Conservation (phyloP, 2,329 filamentous ascomycete genomes). For the Fusarium sp. region DNA sequence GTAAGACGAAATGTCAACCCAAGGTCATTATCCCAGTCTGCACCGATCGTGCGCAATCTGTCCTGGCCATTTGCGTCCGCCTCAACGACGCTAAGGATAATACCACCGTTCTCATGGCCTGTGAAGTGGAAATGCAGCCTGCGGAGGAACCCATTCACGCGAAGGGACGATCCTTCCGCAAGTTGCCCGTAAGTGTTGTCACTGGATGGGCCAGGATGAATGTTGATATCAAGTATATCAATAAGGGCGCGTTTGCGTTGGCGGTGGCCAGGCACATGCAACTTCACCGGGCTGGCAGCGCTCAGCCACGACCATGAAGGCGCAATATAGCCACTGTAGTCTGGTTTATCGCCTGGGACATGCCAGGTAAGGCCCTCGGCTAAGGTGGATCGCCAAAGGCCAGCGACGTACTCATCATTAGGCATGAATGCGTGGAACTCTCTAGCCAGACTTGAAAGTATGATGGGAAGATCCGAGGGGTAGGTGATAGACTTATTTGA, state of each 20-base stretch:
- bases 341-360: neutral
- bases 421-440: neutral
- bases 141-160: neutral
- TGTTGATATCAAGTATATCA: neutral
- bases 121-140: neutral
- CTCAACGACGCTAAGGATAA: neutral
- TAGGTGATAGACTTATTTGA: neutral
- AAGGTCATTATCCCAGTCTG: neutral
- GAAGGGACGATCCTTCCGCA: neutral
- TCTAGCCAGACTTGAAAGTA: neutral
- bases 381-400: neutral
- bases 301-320: neutral
- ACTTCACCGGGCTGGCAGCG: neutral
- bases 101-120: neutral
- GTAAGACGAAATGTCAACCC: neutral
- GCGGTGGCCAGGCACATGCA: neutral
- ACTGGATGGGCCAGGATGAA: neutral
- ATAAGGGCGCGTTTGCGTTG: neutral
- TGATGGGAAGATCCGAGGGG: neutral
- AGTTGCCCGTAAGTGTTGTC: neutral
- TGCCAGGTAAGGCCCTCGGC: neutral
- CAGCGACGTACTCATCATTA: neutral
- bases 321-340: neutral
- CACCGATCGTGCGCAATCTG: neutral
- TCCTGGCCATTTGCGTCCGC: neutral